Evolutionary conservation across 129 eudicot species (phyloP).

Genomic region (Saposhnikovia divaricata): DNA sequence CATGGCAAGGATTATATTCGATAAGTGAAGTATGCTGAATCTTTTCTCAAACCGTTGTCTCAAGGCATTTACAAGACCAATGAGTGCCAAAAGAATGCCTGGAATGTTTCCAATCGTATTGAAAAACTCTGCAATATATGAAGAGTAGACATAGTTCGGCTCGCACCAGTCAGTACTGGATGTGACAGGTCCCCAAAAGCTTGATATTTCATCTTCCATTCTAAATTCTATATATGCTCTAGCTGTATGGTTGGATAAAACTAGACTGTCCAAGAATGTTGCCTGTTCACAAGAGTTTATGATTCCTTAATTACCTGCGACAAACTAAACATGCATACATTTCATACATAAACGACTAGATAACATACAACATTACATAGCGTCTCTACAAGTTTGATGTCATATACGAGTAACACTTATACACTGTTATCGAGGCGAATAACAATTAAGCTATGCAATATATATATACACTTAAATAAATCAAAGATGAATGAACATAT

Average conservation of each 20-base stretch:
- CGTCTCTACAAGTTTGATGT: not conserved
- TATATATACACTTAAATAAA: not conserved
- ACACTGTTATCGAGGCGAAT: not conserved
- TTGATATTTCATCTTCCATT: slow-evolving; percentile 58
- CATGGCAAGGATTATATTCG: slow-evolving; percentile 54
- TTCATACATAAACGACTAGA: not conserved
- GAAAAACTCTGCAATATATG: slow-evolving; percentile 64
- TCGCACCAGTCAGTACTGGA: slow-evolving; percentile 60
- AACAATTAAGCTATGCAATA: not conserved
- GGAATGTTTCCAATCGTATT: slow-evolving; percentile 55
- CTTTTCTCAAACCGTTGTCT: slow-evolving; percentile 65
- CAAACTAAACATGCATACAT: not conserved
- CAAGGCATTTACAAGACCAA: slow-evolving; percentile 52
- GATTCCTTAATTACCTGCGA: slow-evolving; percentile 2
- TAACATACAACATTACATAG: not conserved
- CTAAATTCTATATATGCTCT: slow-evolving; percentile 11
- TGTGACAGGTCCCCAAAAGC: slow-evolving; percentile 76
- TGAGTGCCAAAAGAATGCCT: slow-evolving; percentile 42
- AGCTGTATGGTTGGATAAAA: not conserved
- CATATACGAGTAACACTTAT: not conserved
- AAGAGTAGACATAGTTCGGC: slow-evolving; percentile 47
- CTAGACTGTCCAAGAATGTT: not conserved
- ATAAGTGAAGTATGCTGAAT: slow-evolving; percentile 57
- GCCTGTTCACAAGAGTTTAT: slow-evolving; percentile 1
- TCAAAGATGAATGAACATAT: not conserved